Evolutionary conservation across 441 rosid genomes (phyloP).

Genomic region (Croton laevigatus): DNA sequence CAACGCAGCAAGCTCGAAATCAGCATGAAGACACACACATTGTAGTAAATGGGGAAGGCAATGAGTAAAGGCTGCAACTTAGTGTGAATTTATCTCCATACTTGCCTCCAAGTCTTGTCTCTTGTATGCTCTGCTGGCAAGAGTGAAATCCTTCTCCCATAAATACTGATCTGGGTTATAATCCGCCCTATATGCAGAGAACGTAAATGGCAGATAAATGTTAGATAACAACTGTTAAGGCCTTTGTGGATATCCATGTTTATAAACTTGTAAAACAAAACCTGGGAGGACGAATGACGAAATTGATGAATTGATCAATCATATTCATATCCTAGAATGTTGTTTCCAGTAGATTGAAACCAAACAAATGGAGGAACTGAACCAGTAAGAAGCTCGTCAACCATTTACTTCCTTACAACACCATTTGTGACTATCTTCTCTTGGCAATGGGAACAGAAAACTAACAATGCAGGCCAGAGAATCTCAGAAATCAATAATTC

Average conservation of each 20-base stretch:
- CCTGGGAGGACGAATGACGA: constrained; percentile 97
- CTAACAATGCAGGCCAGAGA: not conserved
- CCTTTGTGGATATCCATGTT: not conserved
- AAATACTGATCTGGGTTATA: constrained; percentile 91
- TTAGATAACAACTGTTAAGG: constrained; percentile 1
- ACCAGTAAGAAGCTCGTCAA: not conserved
- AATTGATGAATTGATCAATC: constrained; percentile 95
- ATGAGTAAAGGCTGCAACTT: constrained; percentile 14
- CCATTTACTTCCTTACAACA: not conserved
- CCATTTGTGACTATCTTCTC: not conserved
- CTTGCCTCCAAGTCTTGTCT: constrained; percentile 98
- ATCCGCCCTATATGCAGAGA: constrained; percentile 59
- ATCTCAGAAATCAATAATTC: not conserved
- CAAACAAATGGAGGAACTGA: constrained; percentile 1
- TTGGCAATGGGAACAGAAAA: not conserved
- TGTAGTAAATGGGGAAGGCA: not conserved
- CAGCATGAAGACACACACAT: not conserved
- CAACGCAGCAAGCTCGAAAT: constrained; percentile 22
- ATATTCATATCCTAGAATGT: constrained; percentile 46
- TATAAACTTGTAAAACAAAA: constrained; percentile 18
- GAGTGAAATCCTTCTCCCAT: constrained; percentile 85
- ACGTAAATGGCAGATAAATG: not conserved
- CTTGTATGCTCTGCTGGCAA: constrained; percentile 74
- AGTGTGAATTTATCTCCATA: constrained; percentile 40
- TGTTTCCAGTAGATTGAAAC: constrained; percentile 7